Evolutionary conservation across 768 basidiomycete genomes (phyloP).

Genomic region (Termitomyces bulborhizus): DNA sequence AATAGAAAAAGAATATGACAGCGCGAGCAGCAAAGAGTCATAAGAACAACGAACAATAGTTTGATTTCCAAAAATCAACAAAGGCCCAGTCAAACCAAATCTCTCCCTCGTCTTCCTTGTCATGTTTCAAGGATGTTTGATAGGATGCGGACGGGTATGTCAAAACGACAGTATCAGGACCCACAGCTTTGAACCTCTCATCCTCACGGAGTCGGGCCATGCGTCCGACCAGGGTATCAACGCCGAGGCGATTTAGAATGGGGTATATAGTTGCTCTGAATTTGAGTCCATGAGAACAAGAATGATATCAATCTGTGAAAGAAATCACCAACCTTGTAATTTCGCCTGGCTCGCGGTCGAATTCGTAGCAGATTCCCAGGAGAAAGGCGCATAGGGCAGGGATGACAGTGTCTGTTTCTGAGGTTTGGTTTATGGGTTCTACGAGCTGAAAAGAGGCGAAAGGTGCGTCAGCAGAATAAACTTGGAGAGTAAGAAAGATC

Average conservation of each 20-base stretch:
- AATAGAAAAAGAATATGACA: background rate
- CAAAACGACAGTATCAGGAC: constrained; percentile 77
- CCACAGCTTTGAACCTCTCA: constrained; percentile 84
- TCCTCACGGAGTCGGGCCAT: constrained; percentile 89
- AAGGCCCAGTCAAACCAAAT: constrained; percentile 99
- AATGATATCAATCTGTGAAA: background rate
- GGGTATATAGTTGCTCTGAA: constrained; percentile 78
- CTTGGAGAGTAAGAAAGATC: background rate
- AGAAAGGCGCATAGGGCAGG: constrained; percentile 90
- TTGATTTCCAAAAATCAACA: constrained; percentile 98
- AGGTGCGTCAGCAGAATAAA: background rate
- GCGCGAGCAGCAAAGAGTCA: background rate
- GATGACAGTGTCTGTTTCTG: constrained; percentile 79
- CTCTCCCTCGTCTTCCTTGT: constrained; percentile 62
- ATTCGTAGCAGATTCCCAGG: constrained; percentile 93
- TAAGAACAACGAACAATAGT: constrained; percentile 66
- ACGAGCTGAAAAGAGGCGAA: constrained; percentile 49
- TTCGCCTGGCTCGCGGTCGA: constrained; percentile 91
- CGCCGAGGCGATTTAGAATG: constrained; percentile 84
- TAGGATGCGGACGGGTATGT: constrained; percentile 36
- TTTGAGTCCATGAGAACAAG: constrained; percentile 1
- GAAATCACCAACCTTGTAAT: constrained; percentile 68
- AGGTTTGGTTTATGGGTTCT: constrained; percentile 88
- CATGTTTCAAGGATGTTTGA: constrained; percentile 28
- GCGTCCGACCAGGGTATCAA: constrained; percentile 82